These are phyloP conservation scores for Pilaira anomala DNA, from an alignment of 192 early-diverging fungal species.

Conservation along the genomic window DNA sequence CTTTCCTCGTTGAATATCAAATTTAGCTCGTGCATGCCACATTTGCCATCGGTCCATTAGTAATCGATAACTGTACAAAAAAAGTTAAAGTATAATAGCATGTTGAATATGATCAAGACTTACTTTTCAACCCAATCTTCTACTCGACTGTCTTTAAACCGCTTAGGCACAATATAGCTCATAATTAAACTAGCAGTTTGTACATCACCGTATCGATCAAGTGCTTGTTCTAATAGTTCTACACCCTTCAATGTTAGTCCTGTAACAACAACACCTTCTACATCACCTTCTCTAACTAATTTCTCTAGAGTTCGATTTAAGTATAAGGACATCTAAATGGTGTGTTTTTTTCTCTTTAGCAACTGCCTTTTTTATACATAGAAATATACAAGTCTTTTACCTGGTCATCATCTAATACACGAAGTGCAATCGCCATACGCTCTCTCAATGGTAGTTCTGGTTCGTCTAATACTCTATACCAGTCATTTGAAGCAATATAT, in stretches of 20 bases:
- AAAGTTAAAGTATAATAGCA: no score
- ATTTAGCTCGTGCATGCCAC: slow-evolving; percentile 79
- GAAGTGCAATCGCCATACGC: slow-evolving; percentile 78
- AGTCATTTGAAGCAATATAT: slow-evolving; percentile 79
- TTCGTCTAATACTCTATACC: slow-evolving; percentile 73
- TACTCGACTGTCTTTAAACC: slow-evolving; percentile 57
- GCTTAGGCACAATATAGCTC: slow-evolving; percentile 57
- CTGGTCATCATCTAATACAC: slow-evolving; percentile 79
- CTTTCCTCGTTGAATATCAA: slow-evolving; percentile 86
- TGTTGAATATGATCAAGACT: no score
- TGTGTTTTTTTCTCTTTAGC: not conserved
- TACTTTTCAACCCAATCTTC: slow-evolving; percentile 75
- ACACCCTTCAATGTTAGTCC: slow-evolving; percentile 70
- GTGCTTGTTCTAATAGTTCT: slow-evolving; percentile 71
- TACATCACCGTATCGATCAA: slow-evolving; percentile 85
- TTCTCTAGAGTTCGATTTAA: slow-evolving; percentile 54
- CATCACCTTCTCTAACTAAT: slow-evolving; percentile 61
- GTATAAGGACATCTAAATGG: slow-evolving; percentile 55
- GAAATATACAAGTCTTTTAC: slow-evolving; percentile 36
- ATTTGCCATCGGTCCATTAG: slow-evolving; percentile 88
- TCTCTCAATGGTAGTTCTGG: slow-evolving; percentile 71
- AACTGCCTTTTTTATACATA: not conserved
- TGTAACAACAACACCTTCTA: slow-evolving; percentile 82
- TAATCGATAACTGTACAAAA: slow-evolving; percentile 62
- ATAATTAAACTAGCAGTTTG: slow-evolving; percentile 81